Conservation (phyloP, 2,329 filamentous ascomycete genomes). For the Diplodia sapinea region DNA sequence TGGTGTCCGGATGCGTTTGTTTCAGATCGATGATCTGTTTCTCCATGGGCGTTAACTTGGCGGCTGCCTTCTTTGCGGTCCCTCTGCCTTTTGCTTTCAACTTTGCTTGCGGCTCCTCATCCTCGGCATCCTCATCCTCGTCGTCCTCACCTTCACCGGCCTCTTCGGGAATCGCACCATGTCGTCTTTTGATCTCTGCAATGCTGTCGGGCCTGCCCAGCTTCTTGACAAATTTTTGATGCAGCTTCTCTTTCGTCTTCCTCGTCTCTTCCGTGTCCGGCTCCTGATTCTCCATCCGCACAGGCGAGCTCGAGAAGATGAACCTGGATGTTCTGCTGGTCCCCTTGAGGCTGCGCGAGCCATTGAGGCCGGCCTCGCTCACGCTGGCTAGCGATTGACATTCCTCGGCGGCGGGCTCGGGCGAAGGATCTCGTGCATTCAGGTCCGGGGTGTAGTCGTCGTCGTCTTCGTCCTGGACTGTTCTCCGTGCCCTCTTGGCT, state of each 20-base stretch:
- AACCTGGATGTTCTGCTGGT: slow-evolving; percentile 63
- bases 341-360: slow-evolving; percentile 44
- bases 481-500: slow-evolving; percentile 21
- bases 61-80: slow-evolving; percentile 71
- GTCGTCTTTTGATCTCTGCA: slow-evolving; percentile 67
- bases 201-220: slow-evolving; percentile 86
- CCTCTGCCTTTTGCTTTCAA: slow-evolving; percentile 54
- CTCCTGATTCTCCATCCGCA: slow-evolving; percentile 44
- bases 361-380: slow-evolving; percentile 38
- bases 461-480: slow-evolving; percentile 42
- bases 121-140: slow-evolving; percentile 59
- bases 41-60: slow-evolving; percentile 93
- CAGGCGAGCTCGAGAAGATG: slow-evolving; percentile 60
- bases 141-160: slow-evolving; percentile 59
- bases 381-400: slow-evolving; percentile 38
- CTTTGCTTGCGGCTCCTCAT: slow-evolving; percentile 57
- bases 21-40: slow-evolving; percentile 94
- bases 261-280: slow-evolving; percentile 59
- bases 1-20: slow-evolving; percentile 82
- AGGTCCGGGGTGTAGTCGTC: slow-evolving; percentile 45
- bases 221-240: slow-evolving; percentile 86
- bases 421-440: slow-evolving; percentile 39
- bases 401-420: slow-evolving; percentile 17
- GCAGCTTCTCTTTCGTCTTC: slow-evolving; percentile 72
- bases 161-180: slow-evolving; percentile 61